Conservation (phyloP, 83 land plant species). For the Larix sibirica region DNA sequence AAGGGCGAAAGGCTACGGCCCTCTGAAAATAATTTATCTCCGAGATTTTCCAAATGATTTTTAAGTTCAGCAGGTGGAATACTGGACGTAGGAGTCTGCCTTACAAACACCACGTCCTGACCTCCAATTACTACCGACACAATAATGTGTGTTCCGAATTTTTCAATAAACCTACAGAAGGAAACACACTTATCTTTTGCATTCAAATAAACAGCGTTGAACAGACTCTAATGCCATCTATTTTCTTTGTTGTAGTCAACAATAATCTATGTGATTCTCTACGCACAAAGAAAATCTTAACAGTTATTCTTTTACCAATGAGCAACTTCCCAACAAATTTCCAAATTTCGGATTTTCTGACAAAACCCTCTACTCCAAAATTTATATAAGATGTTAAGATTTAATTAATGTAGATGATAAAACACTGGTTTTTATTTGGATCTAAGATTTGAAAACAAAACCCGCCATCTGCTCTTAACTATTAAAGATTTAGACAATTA, state of each 20-base stretch:
- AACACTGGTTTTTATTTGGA: neutral
- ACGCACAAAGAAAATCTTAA: neutral
- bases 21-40: constrained; percentile 64
- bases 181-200: neutral
- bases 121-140: too few relatives aligned
- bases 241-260: neutral
- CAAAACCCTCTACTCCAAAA: neutral
- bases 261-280: neutral
- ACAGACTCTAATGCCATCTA: neutral
- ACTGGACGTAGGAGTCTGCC: constrained; percentile 61
- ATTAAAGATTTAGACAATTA: too few relatives aligned
- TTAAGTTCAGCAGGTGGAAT: constrained; percentile 65
- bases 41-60: constrained; percentile 63
- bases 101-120: too few relatives aligned
- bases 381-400: neutral
- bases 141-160: constrained; percentile 74
- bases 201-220: neutral
- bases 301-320: neutral
- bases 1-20: constrained; percentile 28
- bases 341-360: too few relatives aligned
- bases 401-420: neutral
- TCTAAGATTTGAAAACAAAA: neutral
- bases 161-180: constrained; percentile 61
- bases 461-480: neutral
- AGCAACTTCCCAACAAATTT: too few relatives aligned